Base-by-base conservation (phyloP, 1,284 basidiomycete species). In the Pterula multifida region DNA sequence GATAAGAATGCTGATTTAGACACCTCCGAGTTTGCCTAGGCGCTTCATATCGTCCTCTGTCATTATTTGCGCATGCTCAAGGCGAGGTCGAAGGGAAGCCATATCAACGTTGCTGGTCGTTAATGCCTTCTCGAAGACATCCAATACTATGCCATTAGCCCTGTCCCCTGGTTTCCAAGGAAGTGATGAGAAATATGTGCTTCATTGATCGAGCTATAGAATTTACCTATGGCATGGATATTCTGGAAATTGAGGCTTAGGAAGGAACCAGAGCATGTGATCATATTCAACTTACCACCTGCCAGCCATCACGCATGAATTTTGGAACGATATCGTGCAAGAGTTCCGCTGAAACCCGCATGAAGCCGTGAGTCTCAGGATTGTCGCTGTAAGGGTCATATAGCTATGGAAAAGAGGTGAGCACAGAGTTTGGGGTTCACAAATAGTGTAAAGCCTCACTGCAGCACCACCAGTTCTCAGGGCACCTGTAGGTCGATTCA, bases 11-110 rank as follows among this genome's bases (percentile, higher is more conserved):
- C 36, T 36, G 21, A 45, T 48, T 25, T 46, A 60, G 68, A 59
- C 57, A 86, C 87, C 81, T 52, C 89, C 88, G 17, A 94, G 75
- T 54, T 71, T 73, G 6, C 82, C 89, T 23, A 91, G 74, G 6
- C 90, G 77, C 26, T 68, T 64, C 67, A 93, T 78, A 61, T 95
- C 91, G 1, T 68, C 69, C 23, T 71, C 67, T 0, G 78, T 79
- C 63, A 93, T 71, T 59, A 95, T 82, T 64, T 95, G 92, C 2
- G 90, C 89, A 65, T 96, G 92, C 63, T 96, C 92, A 23, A 96
- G 75, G 21, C 93, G 78, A 47, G 89, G 83, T 36, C 91, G 72
- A 44, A 81, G 67, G n/a, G 76, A 73, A 26, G 72, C 71, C 12
- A 84, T 76, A 57, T 83, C 75, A 19, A 68, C 69, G 22, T 74